Conservation (phyloP, 2,329 filamentous ascomycete genomes). For the Didymellaceae sp. region DNA sequence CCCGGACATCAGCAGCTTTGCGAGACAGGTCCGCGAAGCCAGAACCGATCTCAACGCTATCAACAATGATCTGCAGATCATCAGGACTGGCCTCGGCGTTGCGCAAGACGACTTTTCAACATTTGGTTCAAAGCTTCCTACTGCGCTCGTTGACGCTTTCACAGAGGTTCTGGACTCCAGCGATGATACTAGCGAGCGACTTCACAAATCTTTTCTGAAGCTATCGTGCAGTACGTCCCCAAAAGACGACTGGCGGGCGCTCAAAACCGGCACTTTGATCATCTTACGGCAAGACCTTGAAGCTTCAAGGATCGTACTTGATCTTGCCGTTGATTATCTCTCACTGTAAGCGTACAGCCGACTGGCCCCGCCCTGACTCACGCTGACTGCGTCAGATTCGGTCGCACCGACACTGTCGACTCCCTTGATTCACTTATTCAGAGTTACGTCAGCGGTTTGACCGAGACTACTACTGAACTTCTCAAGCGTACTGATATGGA, state of each 20-base stretch:
- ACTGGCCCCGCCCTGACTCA: not conserved
- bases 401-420: constrained; percentile 29
- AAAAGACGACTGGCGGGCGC: constrained; percentile 30
- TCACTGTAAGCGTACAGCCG: constrained; percentile 30
- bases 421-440: constrained; percentile 29
- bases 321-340: constrained; percentile 40
- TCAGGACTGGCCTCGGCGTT: constrained; percentile 41
- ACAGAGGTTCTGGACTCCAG: constrained; percentile 42
- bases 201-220: constrained; percentile 40
- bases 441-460: constrained; percentile 24
- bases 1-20: constrained; percentile 38
- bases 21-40: constrained; percentile 40
- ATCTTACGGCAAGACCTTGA: constrained; percentile 35
- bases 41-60: constrained; percentile 43
- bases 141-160: constrained; percentile 32
- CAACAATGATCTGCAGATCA: constrained; percentile 40
- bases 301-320: constrained; percentile 35
- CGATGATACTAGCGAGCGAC: constrained; percentile 31
- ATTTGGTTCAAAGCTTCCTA: constrained; percentile 25
- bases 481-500: constrained; percentile 35
- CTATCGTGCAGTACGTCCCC: constrained; percentile 32
- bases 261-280: constrained; percentile 26
- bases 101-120: constrained; percentile 42
- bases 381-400: constrained; percentile 22
- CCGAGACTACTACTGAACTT: constrained; percentile 29